Base-by-base conservation (phyloP, 2,329 filamentous ascomycete genomes). In the Dactylonectria estremocensis region DNA sequence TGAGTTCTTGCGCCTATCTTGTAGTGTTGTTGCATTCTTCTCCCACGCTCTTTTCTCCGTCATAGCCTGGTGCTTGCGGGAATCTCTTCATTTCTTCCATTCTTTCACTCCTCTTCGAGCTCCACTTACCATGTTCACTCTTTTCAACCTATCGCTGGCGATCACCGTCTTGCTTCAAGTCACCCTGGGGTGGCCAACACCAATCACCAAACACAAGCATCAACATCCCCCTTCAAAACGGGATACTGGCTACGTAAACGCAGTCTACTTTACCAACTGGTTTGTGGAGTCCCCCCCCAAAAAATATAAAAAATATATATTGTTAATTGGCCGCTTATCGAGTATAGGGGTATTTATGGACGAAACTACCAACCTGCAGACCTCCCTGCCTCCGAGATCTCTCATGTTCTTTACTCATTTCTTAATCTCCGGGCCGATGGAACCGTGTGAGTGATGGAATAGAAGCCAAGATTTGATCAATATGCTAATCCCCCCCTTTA, bases 371-470 rank as follows among this genome's bases (percentile, higher is more conserved):
- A 92, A 63, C 92, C 93, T 0, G 87, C 91, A 58, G 85, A 94
- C 72, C 85, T 97, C 9, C 92, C 92, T 0, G 89, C 86, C 2
- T 85, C 2, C 85, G 7, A 94, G 69, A 82, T 97, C 58, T 95
- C 92, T 0, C 93, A 96, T 74, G 85, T 97, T 2, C 85, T 97
- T 2, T 97, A 89, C 76, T 88, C 94, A 2, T 97, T 97, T 80
- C 92, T 93, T 74, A 95, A 97, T 76, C 80, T 97, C 18, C 84
- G 85, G 9, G 78, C 88, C 0, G 88, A 92, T 60, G 95, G 95
- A 37, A 92, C 93, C 74, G 92, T 95, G 81, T 92, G 86, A 76
- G 85, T 79, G 7, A 14, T 1, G 16, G 11, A 2, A 20, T 16
- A 24, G 14, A 14, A 18, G 3, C 9, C 2, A 7, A 3, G 3